phyloP scores from a whole-genome alignment of 495 filamentous ascomycete genomes.

The Penicillium fimorum region DNA sequence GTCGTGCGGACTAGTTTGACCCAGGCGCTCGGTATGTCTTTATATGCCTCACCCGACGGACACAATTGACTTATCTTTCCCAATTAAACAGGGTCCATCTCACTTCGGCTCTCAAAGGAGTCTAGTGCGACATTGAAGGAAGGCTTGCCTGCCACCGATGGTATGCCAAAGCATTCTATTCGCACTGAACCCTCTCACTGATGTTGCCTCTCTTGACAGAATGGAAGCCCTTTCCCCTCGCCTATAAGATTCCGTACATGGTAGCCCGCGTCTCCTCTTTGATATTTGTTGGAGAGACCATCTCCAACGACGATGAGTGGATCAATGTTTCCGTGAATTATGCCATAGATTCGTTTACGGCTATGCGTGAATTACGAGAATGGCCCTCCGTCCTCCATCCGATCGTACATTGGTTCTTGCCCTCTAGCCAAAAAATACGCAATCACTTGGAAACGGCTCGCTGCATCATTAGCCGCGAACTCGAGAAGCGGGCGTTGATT shows the following conservation, averaged over 20 bases:
- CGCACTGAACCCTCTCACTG: conserved; percentile 1
- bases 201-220: conserved; percentile 15
- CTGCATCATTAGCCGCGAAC: conserved; percentile 33
- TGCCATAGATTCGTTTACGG: conserved; percentile 50
- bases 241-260: conserved; percentile 36
- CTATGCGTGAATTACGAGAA: conserved; percentile 30
- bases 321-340: conserved; percentile 56
- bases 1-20: conserved; percentile 48
- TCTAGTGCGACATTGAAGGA: conserved; percentile 37
- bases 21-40: conserved; percentile 39
- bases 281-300: conserved; percentile 54
- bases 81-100: conserved; percentile 28
- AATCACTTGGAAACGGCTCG: conserved; percentile 24
- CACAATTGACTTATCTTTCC: not conserved
- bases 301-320: conserved; percentile 57
- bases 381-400: conserved; percentile 40
- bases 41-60: not conserved
- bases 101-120: conserved; percentile 44
- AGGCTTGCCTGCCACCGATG: conserved; percentile 36
- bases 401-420: conserved; percentile 39
- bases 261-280: conserved; percentile 58
- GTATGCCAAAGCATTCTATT: conserved; percentile 20
- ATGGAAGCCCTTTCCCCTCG: conserved; percentile 33
- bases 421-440: conserved; percentile 29
- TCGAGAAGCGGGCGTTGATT: conserved; percentile 28